phyloP scores from a whole-genome alignment of 495 filamentous ascomycete genomes.

The Podospora conica region DNA sequence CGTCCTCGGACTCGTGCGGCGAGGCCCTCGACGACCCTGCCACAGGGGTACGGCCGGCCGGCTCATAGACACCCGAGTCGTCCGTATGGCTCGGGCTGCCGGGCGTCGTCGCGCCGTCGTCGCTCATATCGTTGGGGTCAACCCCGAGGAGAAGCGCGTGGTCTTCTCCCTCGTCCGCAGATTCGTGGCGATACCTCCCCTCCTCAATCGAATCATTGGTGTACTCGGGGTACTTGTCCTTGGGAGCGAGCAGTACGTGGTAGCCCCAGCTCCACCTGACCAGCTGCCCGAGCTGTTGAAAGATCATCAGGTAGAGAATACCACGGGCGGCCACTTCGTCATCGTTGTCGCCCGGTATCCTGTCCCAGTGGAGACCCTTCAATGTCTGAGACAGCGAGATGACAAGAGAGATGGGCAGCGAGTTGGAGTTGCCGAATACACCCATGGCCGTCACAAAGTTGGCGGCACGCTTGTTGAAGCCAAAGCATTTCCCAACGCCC shows the following conservation, averaged over 20 bases:
- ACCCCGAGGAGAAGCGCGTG: slow-evolving; percentile 23
- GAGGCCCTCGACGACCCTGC: slow-evolving; percentile 35
- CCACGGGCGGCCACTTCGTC: slow-evolving; percentile 90
- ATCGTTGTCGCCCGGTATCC: slow-evolving; percentile 84
- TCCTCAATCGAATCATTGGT: slow-evolving; percentile 54
- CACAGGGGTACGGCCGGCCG: slow-evolving; percentile 43
- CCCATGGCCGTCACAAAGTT: slow-evolving; percentile 98
- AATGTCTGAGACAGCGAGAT: slow-evolving; percentile 89
- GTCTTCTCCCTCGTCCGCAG: slow-evolving; percentile 29
- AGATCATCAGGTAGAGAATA: slow-evolving; percentile 92
- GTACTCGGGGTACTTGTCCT: slow-evolving; percentile 60
- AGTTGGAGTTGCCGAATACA: slow-evolving; percentile 98
- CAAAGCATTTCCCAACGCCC: slow-evolving; percentile 61
- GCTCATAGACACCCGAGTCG: slow-evolving; percentile 38
- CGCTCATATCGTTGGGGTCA: slow-evolving; percentile 25
- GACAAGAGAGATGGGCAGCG: slow-evolving; percentile 92
- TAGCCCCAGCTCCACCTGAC: slow-evolving; percentile 98
- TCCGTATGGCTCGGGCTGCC: slow-evolving; percentile 27
- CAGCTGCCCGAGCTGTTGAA: slow-evolving; percentile 93
- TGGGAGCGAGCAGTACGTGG: slow-evolving; percentile 79
- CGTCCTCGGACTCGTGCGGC: slow-evolving; percentile 38
- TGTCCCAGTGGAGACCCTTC: slow-evolving; percentile 87
- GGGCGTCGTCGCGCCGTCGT: slow-evolving; percentile 9
- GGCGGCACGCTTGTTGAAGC: slow-evolving; percentile 73
- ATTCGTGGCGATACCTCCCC: slow-evolving; percentile 63